Conservation (phyloP, 768 basidiomycete genomes). For the Xerocomus spinulosus region DNA sequence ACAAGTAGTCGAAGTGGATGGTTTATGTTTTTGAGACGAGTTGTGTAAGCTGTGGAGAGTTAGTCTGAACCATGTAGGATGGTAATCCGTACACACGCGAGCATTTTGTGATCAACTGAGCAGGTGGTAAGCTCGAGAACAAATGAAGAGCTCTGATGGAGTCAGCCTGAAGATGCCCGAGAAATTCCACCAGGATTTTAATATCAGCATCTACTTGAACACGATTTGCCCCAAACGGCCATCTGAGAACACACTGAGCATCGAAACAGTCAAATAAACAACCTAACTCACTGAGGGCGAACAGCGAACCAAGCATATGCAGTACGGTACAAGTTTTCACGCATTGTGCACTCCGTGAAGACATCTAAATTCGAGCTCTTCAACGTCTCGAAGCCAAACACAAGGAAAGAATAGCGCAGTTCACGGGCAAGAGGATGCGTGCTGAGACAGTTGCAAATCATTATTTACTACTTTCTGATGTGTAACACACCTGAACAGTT, state of each 20-base stretch:
- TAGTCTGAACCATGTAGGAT: not conserved
- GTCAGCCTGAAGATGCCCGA: constrained; percentile 73
- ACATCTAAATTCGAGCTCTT: constrained; percentile 84
- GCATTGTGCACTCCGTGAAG: constrained; percentile 69
- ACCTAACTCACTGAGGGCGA: constrained; percentile 72
- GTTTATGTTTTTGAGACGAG: constrained; percentile 61
- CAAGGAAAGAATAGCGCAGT: constrained; percentile 80
- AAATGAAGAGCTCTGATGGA: constrained; percentile 51
- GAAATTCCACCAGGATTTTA: constrained; percentile 80
- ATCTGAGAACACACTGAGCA: constrained; percentile 45
- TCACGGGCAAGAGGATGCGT: constrained; percentile 91
- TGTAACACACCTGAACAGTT: constrained; percentile 62
- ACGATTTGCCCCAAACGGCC: constrained; percentile 94
- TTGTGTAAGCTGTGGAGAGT: constrained; percentile 45
- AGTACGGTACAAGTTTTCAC: constrained; percentile 70
- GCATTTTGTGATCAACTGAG: constrained; percentile 41
- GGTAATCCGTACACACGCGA: constrained; percentile 34
- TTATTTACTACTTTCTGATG: not conserved
- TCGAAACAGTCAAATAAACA: not conserved
- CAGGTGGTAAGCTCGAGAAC: constrained; percentile 59
- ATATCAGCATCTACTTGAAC: constrained; percentile 88
- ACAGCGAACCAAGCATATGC: constrained; percentile 94
- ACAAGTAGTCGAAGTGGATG: constrained; percentile 77
- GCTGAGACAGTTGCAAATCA: constrained; percentile 37
- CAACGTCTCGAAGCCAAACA: constrained; percentile 90